A percentile compares a stretch with the other conserved stretches of the same genome.
phyloP scores from a whole-genome alignment of 768 basidiomycete genomes.

The Pholiota molesta region DNA sequence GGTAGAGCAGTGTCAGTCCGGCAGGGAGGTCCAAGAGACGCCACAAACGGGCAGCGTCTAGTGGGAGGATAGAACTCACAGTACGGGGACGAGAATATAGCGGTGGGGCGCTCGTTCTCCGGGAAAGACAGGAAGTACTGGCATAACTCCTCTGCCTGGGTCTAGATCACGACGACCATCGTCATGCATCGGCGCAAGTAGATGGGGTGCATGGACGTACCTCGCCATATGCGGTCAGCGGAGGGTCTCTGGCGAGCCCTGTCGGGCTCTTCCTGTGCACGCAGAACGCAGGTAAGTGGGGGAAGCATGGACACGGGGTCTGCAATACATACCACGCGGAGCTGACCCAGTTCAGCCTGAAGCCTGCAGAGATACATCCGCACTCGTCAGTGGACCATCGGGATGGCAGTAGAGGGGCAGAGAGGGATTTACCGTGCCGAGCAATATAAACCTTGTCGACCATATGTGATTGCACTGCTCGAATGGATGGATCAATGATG shows the following conservation, averaged over 20 bases:
- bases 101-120: conserved; percentile 68
- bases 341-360: conserved; percentile 74
- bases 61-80: conserved; percentile 46
- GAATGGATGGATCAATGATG: not conserved
- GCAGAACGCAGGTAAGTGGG: conserved; percentile 10
- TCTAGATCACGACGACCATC: conserved; percentile 32
- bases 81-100: conserved; percentile 84
- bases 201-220: conserved; percentile 32
- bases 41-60: not conserved
- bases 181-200: conserved; percentile 4
- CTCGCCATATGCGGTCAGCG: conserved; percentile 73
- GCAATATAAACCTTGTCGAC: conserved; percentile 70
- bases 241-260: conserved; percentile 74
- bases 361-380: conserved; percentile 50
- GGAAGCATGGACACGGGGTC: not conserved
- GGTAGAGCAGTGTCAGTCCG: not conserved
- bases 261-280: conserved; percentile 58
- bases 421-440: conserved; percentile 55
- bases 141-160: conserved; percentile 76
- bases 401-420: not conserved
- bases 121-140: conserved; percentile 66
- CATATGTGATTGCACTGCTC: conserved; percentile 29
- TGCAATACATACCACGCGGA: conserved; percentile 56
- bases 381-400: conserved; percentile 3
- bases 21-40: not conserved